Evolutionary conservation across 768 basidiomycete genomes (phyloP), one percentile per base, ranked within the genome.

Genomic region (Mycena venus): DNA sequence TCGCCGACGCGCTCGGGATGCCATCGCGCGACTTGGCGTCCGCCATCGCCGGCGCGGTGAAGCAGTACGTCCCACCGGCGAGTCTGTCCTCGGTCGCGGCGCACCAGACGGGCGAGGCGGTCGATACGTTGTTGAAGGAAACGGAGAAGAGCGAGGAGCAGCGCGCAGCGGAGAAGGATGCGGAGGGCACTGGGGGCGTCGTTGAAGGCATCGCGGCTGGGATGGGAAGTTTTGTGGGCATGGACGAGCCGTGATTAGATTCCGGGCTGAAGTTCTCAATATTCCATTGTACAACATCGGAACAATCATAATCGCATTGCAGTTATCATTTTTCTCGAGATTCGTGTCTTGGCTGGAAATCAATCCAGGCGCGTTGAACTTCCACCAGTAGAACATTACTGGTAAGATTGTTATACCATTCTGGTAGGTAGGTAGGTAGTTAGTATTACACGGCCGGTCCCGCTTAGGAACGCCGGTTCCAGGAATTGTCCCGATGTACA

Each of bases 1-100:
- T 95, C 14, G 94, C 93, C 14, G 82, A 84, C 9, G 90, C 88
- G 36, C 84, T 95, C 34, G 94, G 92, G 1, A 88, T 94, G 78
- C 87, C 90, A 0, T 85, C 91, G 19, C 82, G 84, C 47, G 90
- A 92, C 42, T 83, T 95, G 1, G 92, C 93, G 3, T 86, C 84
- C 21, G 94, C 93, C 0, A 90, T 94, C 59, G 91, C 91, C 0
- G 86, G 84, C 59, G 91, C 90, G 0, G 90, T 92, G 34, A 86
- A 87, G 74, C 85, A 90, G 34, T 81, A 91, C 73, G 88, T 93
- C 12, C 91, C 93, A 1, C 88, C 89, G 12, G 91, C 90, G 9
- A 91, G 89, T 42, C 79, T 93, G 62, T 88, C 90, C 11, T 91
- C 90, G 1, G 82, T 92, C 6, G 87, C 88, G 2, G 86, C 86